phyloP scores from a whole-genome alignment of 1,284 basidiomycete genomes.

The Coniophora puteana region DNA sequence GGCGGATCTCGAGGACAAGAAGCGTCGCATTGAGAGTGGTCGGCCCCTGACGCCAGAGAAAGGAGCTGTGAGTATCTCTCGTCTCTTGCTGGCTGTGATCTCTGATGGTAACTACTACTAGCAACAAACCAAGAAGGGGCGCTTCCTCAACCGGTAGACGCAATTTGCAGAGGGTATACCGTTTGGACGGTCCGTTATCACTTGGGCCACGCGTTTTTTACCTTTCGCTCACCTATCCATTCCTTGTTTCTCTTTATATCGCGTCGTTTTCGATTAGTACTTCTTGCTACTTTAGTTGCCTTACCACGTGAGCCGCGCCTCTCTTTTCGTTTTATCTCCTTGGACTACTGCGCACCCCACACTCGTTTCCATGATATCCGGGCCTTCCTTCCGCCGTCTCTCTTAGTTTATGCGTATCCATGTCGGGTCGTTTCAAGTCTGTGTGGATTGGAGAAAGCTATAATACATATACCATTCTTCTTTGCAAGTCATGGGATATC shows the following conservation, averaged over 20 bases:
- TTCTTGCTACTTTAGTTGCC: slow-evolving; percentile 21
- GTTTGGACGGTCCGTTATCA: slow-evolving; percentile 20
- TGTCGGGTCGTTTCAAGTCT: slow-evolving; percentile 29
- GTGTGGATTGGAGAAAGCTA: no score
- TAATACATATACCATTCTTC: no score
- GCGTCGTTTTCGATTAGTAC: slow-evolving; percentile 29
- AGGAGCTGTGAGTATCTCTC: slow-evolving; percentile 50
- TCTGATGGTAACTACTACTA: slow-evolving; percentile 3
- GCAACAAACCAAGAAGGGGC: slow-evolving; percentile 32
- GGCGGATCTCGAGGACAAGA: slow-evolving; percentile 95
- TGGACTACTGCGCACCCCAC: slow-evolving; percentile 40
- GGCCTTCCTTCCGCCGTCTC: slow-evolving; percentile 43
- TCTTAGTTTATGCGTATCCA: slow-evolving; percentile 47
- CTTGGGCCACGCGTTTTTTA: slow-evolving; percentile 22
- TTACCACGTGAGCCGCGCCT: slow-evolving; percentile 22
- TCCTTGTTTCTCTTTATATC: no score
- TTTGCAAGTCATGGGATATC: slow-evolving; percentile 38
- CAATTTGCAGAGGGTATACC: slow-evolving; percentile 11
- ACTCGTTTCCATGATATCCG: slow-evolving; percentile 63
- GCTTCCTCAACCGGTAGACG: slow-evolving; percentile 32
- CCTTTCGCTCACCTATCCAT: slow-evolving; percentile 31
- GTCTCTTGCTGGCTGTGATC: slow-evolving; percentile 5
- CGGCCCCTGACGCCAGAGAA: slow-evolving; percentile 95
- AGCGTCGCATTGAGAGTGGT: slow-evolving; percentile 92
- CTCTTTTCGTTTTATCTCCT: slow-evolving; percentile 29